A percentile compares a stretch with the other conserved stretches of the same genome.
These are phyloP conservation scores for Aspergillus novofumigatus DNA, from an alignment of 2,329 filamentous ascomycete species.

Conservation along the genomic window DNA sequence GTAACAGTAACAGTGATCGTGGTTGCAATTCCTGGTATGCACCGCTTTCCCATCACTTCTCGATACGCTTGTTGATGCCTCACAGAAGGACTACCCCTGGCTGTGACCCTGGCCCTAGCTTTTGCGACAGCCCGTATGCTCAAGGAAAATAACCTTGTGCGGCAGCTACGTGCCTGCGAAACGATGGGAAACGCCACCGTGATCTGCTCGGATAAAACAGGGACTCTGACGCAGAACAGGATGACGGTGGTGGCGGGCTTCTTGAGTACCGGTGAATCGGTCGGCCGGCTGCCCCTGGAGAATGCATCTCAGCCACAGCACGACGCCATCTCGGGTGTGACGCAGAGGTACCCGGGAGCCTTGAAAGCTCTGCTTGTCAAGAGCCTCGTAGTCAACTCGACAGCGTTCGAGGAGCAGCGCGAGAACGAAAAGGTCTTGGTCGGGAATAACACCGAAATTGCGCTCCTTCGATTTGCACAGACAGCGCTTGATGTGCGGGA, in stretches of 20 bases:
- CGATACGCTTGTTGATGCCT: conserved; percentile 33
- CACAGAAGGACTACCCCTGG: conserved; percentile 68
- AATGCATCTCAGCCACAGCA: conserved; percentile 6
- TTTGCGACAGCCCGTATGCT: conserved; percentile 76
- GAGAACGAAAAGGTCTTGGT: conserved; percentile 64
- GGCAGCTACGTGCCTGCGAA: conserved; percentile 72
- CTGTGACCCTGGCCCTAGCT: conserved; percentile 71
- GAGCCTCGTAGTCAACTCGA: conserved; percentile 53
- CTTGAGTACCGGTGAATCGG: conserved; percentile 56
- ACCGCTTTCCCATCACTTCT: not conserved
- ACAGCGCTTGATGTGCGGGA: conserved; percentile 62
- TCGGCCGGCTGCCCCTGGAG: conserved; percentile 41
- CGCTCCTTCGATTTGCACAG: conserved; percentile 63
- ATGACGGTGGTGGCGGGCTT: conserved; percentile 74
- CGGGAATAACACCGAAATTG: conserved; percentile 74
- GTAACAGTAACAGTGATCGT: conserved; percentile 76
- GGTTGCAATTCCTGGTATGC: conserved; percentile 62
- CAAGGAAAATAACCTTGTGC: conserved; percentile 71
- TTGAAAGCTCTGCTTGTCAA: conserved; percentile 33
- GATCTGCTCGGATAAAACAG: conserved; percentile 77
- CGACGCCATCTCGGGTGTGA: conserved; percentile 20
- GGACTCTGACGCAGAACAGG: conserved; percentile 69
- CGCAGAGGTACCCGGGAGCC: not conserved
- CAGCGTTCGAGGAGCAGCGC: conserved; percentile 71
- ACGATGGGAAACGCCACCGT: conserved; percentile 78